These are phyloP conservation scores for Talaromyces sp. DNA, from an alignment of 2,329 filamentous ascomycete species.

Conservation along the genomic window DNA sequence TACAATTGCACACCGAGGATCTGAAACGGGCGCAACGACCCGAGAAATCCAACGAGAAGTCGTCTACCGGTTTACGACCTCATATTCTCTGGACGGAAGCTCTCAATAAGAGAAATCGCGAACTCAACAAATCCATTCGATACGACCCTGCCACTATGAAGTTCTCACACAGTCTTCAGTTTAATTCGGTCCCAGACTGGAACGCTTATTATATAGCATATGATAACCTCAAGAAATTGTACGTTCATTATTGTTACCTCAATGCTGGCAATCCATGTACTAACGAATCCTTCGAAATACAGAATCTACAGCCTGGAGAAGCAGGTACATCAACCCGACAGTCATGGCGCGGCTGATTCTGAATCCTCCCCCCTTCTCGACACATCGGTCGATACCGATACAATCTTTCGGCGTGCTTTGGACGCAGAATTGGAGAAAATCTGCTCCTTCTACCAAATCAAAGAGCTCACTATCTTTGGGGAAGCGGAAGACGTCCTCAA, in stretches of 20 bases:
- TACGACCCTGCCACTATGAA: slow-evolving; percentile 76
- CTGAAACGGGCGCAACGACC: neutral
- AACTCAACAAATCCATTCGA: neutral
- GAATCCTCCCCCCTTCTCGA: slow-evolving; percentile 80
- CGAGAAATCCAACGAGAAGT: neutral
- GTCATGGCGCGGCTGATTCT: slow-evolving; percentile 57
- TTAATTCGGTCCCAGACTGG: slow-evolving; percentile 99
- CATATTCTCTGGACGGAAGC: slow-evolving; percentile 33
- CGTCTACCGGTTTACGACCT: neutral
- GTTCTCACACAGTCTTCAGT: slow-evolving; percentile 99
- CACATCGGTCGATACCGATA: slow-evolving; percentile 64
- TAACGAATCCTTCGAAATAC: neutral
- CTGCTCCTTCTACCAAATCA: slow-evolving; percentile 79
- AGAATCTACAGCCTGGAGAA: slow-evolving; percentile 97
- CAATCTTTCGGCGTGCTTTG: slow-evolving; percentile 72
- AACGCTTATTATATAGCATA: slow-evolving; percentile 97
- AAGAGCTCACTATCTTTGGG: slow-evolving; percentile 79
- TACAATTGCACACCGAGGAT: neutral
- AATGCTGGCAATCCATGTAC: neutral
- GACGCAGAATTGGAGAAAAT: slow-evolving; percentile 93
- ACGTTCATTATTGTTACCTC: slow-evolving; percentile 33
- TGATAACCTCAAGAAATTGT: slow-evolving; percentile 98
- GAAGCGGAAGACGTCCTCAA: slow-evolving; percentile 72
- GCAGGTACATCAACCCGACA: slow-evolving; percentile 58
- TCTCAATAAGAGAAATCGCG: slow-evolving; percentile 18